Conservation (phyloP, 2,329 filamentous ascomycete species). For the Fusarium sp. region DNA sequence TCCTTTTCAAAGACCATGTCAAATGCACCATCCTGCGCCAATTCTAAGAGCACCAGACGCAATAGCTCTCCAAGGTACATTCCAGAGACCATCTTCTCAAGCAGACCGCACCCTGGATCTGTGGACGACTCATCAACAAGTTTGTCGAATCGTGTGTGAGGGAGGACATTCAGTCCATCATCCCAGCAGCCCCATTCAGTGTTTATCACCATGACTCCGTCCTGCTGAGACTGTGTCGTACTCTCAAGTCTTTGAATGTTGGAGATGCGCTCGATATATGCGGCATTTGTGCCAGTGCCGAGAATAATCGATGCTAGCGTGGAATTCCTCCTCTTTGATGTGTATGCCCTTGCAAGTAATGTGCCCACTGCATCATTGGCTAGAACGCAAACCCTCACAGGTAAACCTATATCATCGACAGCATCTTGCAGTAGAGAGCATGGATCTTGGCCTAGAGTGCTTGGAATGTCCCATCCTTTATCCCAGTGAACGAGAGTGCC, state of each 20-base stretch:
- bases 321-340: not conserved
- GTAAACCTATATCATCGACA: not conserved
- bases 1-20: not conserved
- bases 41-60: not conserved
- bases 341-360: not conserved
- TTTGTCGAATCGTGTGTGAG: constrained; percentile 14
- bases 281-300: constrained; percentile 14
- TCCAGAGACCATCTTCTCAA: constrained; percentile 22
- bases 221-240: rapidly evolving
- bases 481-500: constrained; percentile 20
- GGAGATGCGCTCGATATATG: not conserved
- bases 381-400: not conserved
- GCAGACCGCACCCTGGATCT: constrained; percentile 3
- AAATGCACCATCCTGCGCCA: rapidly evolving
- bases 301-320: constrained; percentile 10
- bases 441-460: not conserved
- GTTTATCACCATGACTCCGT: constrained; percentile 3
- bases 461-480: constrained; percentile 24
- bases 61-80: constrained; percentile 15
- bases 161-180: not conserved
- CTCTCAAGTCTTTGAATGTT: not conserved
- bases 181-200: constrained; percentile 28
- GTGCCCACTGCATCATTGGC: constrained; percentile 21
- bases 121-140: constrained; percentile 8
- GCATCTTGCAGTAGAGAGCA: constrained; percentile 6